Evolutionary conservation across 2,329 filamentous ascomycete species (phyloP).

Genomic region (Sporothrix luriei): DNA sequence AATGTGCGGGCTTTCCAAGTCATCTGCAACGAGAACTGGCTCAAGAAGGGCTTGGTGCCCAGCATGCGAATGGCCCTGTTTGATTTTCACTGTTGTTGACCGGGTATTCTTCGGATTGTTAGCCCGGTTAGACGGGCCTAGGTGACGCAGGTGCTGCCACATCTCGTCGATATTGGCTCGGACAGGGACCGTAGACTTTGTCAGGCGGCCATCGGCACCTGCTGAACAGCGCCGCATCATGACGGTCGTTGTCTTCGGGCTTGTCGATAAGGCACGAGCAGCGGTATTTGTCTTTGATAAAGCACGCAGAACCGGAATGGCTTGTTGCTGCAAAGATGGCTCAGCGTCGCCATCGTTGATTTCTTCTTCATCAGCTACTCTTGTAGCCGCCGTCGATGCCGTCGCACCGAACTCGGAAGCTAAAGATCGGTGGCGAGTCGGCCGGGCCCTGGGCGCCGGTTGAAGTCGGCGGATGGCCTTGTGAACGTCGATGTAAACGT

Average conservation of each 20-base stretch:
- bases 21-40: background rate
- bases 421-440: slow-evolving; percentile 46
- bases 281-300: slow-evolving; percentile 39
- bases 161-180: slow-evolving; percentile 65
- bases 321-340: slow-evolving; percentile 37
- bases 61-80: slow-evolving; percentile 41
- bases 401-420: slow-evolving; percentile 34
- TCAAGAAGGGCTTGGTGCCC: slow-evolving; percentile 17
- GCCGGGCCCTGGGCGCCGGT: slow-evolving; percentile 77
- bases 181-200: slow-evolving; percentile 55
- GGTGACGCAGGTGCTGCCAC: slow-evolving; percentile 63
- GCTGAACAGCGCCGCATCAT: slow-evolving; percentile 62
- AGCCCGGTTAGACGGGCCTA: slow-evolving; percentile 68
- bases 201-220: slow-evolving; percentile 55
- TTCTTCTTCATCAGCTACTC: slow-evolving; percentile 39
- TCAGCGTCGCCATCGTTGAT: slow-evolving; percentile 39
- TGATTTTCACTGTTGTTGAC: slow-evolving; percentile 68
- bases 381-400: slow-evolving; percentile 37
- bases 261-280: slow-evolving; percentile 47
- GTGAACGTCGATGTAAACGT: slow-evolving; percentile 97
- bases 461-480: slow-evolving; percentile 91
- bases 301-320: slow-evolving; percentile 43
- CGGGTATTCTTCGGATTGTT: slow-evolving; percentile 64
- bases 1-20: background rate
- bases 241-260: slow-evolving; percentile 59